phyloP scores from a whole-genome alignment of 306 rosid genomes.

The Quercus robur region DNA sequence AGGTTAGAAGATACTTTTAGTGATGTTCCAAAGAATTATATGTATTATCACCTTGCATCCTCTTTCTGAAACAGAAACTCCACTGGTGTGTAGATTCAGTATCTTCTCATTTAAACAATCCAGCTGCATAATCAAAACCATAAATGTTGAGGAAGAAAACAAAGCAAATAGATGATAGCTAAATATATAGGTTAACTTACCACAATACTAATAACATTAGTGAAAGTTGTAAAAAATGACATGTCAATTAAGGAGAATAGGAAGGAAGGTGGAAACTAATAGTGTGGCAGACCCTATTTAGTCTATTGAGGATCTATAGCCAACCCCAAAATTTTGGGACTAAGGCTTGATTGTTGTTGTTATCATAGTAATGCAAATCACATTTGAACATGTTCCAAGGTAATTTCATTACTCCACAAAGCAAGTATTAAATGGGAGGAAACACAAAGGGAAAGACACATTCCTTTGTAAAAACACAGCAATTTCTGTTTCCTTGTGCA shows the following conservation, averaged over 20 bases:
- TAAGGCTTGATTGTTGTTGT: no score
- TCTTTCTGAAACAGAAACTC: slow-evolving; percentile 21
- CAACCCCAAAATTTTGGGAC: no score
- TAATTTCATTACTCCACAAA: background rate
- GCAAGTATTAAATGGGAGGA: background rate
- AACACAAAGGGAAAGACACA: background rate
- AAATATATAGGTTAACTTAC: background rate
- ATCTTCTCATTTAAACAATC: slow-evolving; percentile 77
- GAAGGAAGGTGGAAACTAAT: no score
- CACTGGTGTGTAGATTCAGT: slow-evolving; percentile 22
- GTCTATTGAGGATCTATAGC: no score
- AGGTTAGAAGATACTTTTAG: slow-evolving; percentile 10
- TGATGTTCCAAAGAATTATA: slow-evolving; percentile 4
- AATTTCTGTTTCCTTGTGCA: slow-evolving; percentile 7
- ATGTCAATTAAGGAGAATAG: no score
- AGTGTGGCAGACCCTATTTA: no score
- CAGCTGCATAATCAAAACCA: slow-evolving; percentile 48
- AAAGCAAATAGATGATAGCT: background rate
- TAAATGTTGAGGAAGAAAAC: slow-evolving; percentile 19
- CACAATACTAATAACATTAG: background rate
- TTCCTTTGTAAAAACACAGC: background rate
- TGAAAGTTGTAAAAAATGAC: no score
- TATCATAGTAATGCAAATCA: background rate
- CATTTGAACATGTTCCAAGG: background rate
- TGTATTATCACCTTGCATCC: slow-evolving; percentile 40